Conservation (phyloP, 73 alveolate genomes). For the Blepharisma stoltei region DNA sequence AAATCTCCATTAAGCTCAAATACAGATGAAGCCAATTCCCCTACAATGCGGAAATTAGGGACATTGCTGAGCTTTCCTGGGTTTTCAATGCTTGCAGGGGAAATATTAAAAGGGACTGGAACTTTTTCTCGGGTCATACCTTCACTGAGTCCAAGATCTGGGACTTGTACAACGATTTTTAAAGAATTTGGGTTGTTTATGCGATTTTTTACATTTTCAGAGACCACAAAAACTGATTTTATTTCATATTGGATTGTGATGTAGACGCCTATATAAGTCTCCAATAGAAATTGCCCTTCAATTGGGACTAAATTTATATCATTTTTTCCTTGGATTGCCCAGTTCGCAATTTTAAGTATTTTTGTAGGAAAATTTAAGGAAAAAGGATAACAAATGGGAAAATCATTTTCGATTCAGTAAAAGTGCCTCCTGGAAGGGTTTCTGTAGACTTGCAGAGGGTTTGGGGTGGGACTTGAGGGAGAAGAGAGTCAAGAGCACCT, state of each 20-base stretch:
- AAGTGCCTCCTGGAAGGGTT: constrained; percentile 15
- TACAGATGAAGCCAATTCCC: background rate
- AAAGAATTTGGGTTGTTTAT: constrained; percentile 1
- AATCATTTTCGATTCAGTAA: background rate
- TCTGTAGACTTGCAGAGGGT: background rate
- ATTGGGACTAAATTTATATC: background rate
- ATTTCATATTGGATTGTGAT: constrained; percentile 25
- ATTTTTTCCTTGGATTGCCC: too few species aligned
- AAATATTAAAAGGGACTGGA: background rate
- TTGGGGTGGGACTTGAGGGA: constrained; percentile 21
- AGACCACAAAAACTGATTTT: background rate
- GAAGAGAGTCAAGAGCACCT: constrained; percentile 15
- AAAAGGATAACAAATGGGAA: constrained; percentile 3
- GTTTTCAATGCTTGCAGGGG: constrained; percentile 14
- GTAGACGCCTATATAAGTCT: constrained; percentile 19
- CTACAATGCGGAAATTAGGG: constrained; percentile 25
- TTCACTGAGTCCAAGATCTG: constrained; percentile 14
- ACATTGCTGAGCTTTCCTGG: background rate
- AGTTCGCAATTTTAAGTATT: too few species aligned
- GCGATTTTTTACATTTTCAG: constrained; percentile 3
- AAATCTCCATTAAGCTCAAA: constrained; percentile 19
- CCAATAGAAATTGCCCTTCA: constrained; percentile 15
- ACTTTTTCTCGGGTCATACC: background rate
- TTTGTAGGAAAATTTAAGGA: too few species aligned
- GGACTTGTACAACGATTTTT: constrained; percentile 7